Conservation (phyloP, 2,329 filamentous ascomycete species). For the Aspergillus costaricaensis region DNA sequence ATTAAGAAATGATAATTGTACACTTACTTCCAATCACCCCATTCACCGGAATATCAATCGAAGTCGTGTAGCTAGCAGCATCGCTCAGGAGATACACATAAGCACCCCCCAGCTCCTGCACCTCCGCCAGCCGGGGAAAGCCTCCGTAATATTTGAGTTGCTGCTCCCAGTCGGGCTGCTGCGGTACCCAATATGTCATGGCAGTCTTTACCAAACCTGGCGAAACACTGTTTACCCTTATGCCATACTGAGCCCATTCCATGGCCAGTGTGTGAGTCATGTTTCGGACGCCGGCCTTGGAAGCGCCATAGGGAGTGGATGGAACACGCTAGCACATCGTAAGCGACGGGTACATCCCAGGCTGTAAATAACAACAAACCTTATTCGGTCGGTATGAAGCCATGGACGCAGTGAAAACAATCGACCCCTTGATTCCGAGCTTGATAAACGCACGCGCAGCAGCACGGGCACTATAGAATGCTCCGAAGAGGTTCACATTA, state of each 20-base stretch:
- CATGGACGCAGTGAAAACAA: slow-evolving; percentile 49
- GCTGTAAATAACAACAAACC: slow-evolving; percentile 10
- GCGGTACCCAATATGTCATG: slow-evolving; percentile 54
- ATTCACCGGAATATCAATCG: slow-evolving; percentile 53
- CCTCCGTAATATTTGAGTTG: slow-evolving; percentile 59
- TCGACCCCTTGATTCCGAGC: slow-evolving; percentile 47
- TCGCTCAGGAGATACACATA: slow-evolving; percentile 54
- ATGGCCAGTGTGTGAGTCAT: slow-evolving; percentile 59
- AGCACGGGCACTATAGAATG: slow-evolving; percentile 48
- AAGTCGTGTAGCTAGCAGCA: slow-evolving; percentile 51
- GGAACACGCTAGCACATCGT: slow-evolving; percentile 24
- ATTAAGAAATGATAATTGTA: accelerated
- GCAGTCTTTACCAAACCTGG: slow-evolving; percentile 28
- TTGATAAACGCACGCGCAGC: slow-evolving; percentile 51
- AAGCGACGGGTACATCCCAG: background rate
- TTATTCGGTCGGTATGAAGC: slow-evolving; percentile 51
- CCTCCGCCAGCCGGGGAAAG: slow-evolving; percentile 54
- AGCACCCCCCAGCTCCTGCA: slow-evolving; percentile 53
- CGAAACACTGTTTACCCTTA: slow-evolving; percentile 65
- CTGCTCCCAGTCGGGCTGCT: slow-evolving; percentile 53
- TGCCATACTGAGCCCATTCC: slow-evolving; percentile 70
- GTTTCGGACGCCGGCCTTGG: slow-evolving; percentile 48
- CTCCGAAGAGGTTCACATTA: slow-evolving; percentile 49
- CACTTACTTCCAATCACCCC: slow-evolving; percentile 48
- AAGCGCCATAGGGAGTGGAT: slow-evolving; percentile 47